Evolutionary conservation across 1,139 yeast genomes (phyloP).

Genomic region (Sugiyamaella xylanicola): DNA sequence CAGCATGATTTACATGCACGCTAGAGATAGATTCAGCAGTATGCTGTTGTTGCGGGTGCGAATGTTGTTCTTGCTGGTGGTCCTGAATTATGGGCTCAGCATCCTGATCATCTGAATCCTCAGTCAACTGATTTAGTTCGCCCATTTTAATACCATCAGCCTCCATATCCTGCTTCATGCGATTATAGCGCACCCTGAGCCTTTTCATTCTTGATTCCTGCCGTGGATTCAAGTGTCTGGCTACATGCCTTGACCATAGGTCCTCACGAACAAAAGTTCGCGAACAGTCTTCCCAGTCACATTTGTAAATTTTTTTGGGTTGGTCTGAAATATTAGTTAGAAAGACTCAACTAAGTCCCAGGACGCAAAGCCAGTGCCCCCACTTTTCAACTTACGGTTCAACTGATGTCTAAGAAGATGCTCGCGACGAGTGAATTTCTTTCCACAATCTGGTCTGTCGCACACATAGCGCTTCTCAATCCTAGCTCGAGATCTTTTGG

Average conservation of each 20-base stretch:
- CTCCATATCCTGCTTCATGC: slow-evolving; percentile 14
- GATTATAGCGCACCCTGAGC: slow-evolving; percentile 8
- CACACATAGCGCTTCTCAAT: slow-evolving; percentile 46
- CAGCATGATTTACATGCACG: not conserved
- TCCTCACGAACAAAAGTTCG: slow-evolving; percentile 66
- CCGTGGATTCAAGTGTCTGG: slow-evolving; percentile 14
- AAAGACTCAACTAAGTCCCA: not conserved
- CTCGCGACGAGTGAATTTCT: slow-evolving; percentile 58
- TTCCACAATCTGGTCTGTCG: slow-evolving; percentile 58
- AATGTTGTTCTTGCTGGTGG: not conserved
- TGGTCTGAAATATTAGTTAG: slow-evolving; percentile 28
- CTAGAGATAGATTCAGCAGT: too few species aligned
- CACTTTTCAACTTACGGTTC: slow-evolving; percentile 36
- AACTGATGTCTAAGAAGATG: slow-evolving; percentile 46
- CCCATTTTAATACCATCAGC: slow-evolving; percentile 15
- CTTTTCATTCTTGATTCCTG: slow-evolving; percentile 17
- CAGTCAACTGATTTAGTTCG: slow-evolving; percentile 12
- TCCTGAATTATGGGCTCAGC: not conserved
- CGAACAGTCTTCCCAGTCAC: slow-evolving; percentile 53
- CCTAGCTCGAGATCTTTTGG: slow-evolving; percentile 23
- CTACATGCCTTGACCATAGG: slow-evolving; percentile 50
- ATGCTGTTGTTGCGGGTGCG: not conserved
- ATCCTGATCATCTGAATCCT: slow-evolving; percentile 12
- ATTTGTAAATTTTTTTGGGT: slow-evolving; percentile 49
- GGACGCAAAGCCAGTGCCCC: too few species aligned